Evolutionary conservation across 306 rosid genomes (phyloP), one percentile per base, ranked within the genome.

Genomic region (Albizia julibrissin): DNA sequence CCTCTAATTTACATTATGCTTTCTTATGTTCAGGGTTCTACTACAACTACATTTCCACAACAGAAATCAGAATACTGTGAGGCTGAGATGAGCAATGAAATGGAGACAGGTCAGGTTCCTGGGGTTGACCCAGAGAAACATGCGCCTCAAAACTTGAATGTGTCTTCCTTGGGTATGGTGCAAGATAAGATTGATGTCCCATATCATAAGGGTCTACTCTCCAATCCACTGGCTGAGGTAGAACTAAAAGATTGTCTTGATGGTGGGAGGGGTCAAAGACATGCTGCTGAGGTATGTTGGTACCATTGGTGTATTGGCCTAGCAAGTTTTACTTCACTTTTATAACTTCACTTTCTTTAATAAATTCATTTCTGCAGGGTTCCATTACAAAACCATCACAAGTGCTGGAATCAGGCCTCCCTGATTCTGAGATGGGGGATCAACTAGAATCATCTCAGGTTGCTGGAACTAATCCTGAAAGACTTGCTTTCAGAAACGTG

Each of bases 111-210:
- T 74, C 64, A 84, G 67, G 54, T 72, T 68, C 82, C 47, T 44
- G 56, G 44, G 65, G 66, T 64, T 79, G 84, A 75, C 78, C 84
- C 86, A 31, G 86, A 37, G 62, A 12, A 66, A 26, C 71, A 52
- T 74, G 22, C 44, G 5, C 71, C 76, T 13, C 43, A 50, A 79
- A 81, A 40, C 40, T 15, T 49, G 27, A 79, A 70, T 62, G 52
- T 72, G 76, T 66, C 85, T 83, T 74, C 80, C 58, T 69, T 50
- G 12, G 70, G 8, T 44, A 27, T 73, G 84, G 84, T 77, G 70
- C 77, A 78, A 74, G 84, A 78, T 61, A 81, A 81, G 80, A 74
- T 43, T 74, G 84, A 78, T 81, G 78, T 21, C 69, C 56, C 84
- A 24, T 65, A 27, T 44, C 79, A 78, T 46, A 78, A 54, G 65